These are phyloP conservation scores for Vigna unguiculata DNA, from an alignment of 306 rosid species.

Conservation along the genomic window DNA sequence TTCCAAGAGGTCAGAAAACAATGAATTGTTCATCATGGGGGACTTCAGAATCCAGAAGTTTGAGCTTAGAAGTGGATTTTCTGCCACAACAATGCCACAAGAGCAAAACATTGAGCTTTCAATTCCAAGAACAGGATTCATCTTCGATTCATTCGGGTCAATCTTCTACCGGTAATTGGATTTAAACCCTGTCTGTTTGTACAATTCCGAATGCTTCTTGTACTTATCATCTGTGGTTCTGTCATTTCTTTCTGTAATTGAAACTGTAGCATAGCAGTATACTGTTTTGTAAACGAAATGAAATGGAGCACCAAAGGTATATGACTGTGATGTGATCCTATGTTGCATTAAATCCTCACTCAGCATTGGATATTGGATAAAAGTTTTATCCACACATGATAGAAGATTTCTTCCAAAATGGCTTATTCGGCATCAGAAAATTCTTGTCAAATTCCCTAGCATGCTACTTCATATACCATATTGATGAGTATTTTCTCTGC, in stretches of 20 bases:
- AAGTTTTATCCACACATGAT: not conserved
- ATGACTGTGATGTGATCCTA: not conserved
- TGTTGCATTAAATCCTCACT: conserved; percentile 2
- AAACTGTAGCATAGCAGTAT: conserved; percentile 3
- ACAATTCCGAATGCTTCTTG: not conserved
- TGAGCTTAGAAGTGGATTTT: conserved; percentile 59
- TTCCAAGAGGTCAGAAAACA: conserved; percentile 35
- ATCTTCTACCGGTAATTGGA: conserved; percentile 54
- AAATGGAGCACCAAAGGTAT: not conserved
- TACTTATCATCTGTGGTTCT: conserved; percentile 19
- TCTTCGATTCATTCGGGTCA: conserved; percentile 69
- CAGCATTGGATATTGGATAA: conserved; percentile 1
- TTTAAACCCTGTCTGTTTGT: not conserved
- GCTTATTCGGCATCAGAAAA: not conserved
- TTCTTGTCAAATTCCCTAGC: not conserved
- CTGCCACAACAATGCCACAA: conserved; percentile 54
- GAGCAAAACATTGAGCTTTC: conserved; percentile 57
- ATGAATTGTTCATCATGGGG: conserved; percentile 55
- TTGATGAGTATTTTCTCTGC: conserved; percentile 3
- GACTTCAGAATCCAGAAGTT: conserved; percentile 50
- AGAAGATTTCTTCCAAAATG: conserved; percentile 7
- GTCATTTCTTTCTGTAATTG: conserved; percentile 16
- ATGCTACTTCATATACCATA: conserved; percentile 17
- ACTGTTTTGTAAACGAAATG: not conserved
- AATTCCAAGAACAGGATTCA: conserved; percentile 65